Evolutionary conservation across 768 basidiomycete genomes (phyloP).

Genomic region (Phanerochaete sordida): DNA sequence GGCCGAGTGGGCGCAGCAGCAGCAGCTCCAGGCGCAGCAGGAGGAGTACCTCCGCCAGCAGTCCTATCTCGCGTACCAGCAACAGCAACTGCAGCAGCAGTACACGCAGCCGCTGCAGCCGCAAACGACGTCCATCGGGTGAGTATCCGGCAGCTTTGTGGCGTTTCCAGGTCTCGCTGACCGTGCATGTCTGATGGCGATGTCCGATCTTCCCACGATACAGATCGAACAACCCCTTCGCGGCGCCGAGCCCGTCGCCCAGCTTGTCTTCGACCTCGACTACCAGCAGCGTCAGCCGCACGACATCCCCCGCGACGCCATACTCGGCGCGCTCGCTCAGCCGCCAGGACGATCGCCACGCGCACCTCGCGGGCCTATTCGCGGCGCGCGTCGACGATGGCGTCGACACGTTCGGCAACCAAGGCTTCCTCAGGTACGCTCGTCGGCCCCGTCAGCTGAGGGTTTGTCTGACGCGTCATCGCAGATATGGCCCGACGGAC

Average conservation of each 20-base stretch:
- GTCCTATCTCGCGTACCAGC: constrained; percentile 42
- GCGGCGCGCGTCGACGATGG: constrained; percentile 85
- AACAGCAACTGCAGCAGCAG: constrained; percentile 42
- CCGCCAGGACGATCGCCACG: constrained; percentile 53
- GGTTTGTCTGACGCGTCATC: not conserved
- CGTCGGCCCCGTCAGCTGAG: no score
- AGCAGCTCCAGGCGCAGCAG: constrained; percentile 33
- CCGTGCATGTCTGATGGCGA: constrained; percentile 15
- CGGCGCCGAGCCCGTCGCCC: constrained; percentile 26
- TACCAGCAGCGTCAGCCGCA: not conserved
- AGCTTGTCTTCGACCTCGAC: constrained; percentile 27
- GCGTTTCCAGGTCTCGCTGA: not conserved
- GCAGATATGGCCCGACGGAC: constrained; percentile 18
- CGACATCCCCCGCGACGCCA: constrained; percentile 30
- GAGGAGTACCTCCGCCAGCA: constrained; percentile 51
- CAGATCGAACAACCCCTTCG: constrained; percentile 25
- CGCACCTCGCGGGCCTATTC: constrained; percentile 70
- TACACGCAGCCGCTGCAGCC: constrained; percentile 35
- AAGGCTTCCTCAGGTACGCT: constrained; percentile 64
- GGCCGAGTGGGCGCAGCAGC: constrained; percentile 72
- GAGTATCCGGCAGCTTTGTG: constrained; percentile 72
- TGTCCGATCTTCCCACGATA: constrained; percentile 34
- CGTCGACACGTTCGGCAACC: constrained; percentile 90
- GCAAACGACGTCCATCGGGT: constrained; percentile 51
- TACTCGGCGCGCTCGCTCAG: constrained; percentile 27